A percentile compares a stretch with the other conserved stretches of the same genome.
Conservation (phyloP, 2,329 filamentous ascomycete species). For the Ascosphaera acerosa region DNA sequence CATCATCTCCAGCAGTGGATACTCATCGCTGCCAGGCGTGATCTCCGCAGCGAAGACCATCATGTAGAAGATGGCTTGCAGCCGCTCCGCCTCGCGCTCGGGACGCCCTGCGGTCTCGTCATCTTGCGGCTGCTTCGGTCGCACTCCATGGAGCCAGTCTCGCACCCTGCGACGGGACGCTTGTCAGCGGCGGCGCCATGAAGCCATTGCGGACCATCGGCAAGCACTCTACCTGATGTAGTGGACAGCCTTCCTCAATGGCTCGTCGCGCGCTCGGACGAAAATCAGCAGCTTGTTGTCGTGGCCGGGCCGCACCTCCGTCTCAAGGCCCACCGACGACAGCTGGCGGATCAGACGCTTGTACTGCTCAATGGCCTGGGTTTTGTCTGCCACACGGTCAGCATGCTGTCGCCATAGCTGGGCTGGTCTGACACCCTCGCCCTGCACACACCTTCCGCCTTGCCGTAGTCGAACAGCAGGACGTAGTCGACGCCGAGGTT, state of each 20-base stretch:
- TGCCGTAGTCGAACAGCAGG: constrained; percentile 48
- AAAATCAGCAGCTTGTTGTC: constrained; percentile 58
- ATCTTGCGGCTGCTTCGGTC: constrained; percentile 47
- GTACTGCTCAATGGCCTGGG: constrained; percentile 48
- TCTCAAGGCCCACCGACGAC: constrained; percentile 53
- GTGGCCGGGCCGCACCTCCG: constrained; percentile 63
- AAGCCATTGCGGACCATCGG: too few species aligned
- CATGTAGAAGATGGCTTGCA: constrained; percentile 68
- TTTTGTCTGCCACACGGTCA: constrained; percentile 27
- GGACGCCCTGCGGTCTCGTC: constrained; percentile 51
- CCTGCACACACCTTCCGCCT: constrained; percentile 21
- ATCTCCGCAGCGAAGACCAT: constrained; percentile 61
- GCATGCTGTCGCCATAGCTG: constrained; percentile 4
- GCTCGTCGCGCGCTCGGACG: constrained; percentile 50
- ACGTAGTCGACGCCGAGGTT: constrained; percentile 71
- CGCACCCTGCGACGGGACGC: constrained; percentile 39
- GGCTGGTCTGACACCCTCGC: not conserved
- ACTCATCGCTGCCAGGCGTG: constrained; percentile 39
- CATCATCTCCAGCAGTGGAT: constrained; percentile 45
- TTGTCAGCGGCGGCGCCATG: constrained; percentile 1
- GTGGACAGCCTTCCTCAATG: constrained; percentile 60
- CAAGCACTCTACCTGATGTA: constrained; percentile 48
- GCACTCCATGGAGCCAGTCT: constrained; percentile 82
- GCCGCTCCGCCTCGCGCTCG: constrained; percentile 64
- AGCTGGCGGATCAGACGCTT: constrained; percentile 52